Evolutionary conservation across 2,329 filamentous ascomycete species (phyloP).

Genomic region (Pseudocercospora macadamiae): DNA sequence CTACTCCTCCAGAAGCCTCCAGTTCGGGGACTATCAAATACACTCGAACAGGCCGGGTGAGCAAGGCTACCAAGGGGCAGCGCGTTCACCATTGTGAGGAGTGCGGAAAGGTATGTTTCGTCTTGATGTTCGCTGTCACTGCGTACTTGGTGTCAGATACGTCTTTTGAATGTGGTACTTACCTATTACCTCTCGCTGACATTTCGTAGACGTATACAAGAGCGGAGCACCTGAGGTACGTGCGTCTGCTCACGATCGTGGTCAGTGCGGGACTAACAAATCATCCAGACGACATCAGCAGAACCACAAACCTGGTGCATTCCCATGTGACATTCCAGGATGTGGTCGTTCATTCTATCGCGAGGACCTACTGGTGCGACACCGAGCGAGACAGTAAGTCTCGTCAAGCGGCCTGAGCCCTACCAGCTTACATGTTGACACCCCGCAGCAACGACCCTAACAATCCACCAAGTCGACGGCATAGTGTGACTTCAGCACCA

Average conservation of each 20-base stretch:
- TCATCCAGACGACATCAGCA: constrained; percentile 49
- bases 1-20: constrained; percentile 24
- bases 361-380: constrained; percentile 49
- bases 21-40: constrained; percentile 39
- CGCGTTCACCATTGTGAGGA: constrained; percentile 48
- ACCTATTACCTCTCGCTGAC: background rate
- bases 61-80: constrained; percentile 53
- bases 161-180: too few relatives aligned
- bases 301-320: constrained; percentile 48
- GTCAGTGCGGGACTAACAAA: constrained; percentile 6
- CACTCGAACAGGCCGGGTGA: constrained; percentile 51
- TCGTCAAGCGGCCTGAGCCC: background rate
- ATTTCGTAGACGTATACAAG: constrained; percentile 50
- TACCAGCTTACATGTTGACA: background rate
- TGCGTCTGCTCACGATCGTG: background rate
- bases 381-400: constrained; percentile 50
- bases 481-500: constrained; percentile 27
- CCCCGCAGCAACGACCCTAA: constrained; percentile 28
- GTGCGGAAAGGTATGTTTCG: constrained; percentile 46
- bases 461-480: constrained; percentile 26
- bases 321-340: constrained; percentile 44
- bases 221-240: constrained; percentile 51
- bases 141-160: too few relatives aligned
- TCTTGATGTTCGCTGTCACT: background rate
- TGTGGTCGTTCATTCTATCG: constrained; percentile 50